phyloP scores from a whole-genome alignment of 2,329 filamentous ascomycete genomes.

The Metarhizium album region DNA sequence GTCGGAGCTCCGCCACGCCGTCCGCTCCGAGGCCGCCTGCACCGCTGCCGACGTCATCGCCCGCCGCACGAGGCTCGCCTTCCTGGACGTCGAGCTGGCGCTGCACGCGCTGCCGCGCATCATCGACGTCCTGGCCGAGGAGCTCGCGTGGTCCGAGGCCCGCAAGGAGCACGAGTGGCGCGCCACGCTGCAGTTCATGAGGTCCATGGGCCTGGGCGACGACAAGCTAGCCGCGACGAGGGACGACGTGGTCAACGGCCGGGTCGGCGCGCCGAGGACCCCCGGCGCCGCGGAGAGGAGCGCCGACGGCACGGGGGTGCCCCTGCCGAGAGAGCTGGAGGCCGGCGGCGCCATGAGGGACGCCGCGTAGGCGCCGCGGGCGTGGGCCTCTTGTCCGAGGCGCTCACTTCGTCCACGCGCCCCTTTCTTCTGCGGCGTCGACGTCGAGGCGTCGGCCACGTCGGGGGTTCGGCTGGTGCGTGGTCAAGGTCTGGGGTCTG shows the following conservation, averaged over 20 bases:
- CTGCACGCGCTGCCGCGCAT: slow-evolving; percentile 57
- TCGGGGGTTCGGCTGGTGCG: too few species aligned
- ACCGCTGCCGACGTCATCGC: slow-evolving; percentile 62
- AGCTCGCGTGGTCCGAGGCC: slow-evolving; percentile 51
- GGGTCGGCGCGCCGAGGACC: background rate
- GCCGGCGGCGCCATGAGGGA: background rate
- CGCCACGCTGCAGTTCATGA: slow-evolving; percentile 37
- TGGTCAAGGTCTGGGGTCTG: too few species aligned
- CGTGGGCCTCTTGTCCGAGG: too few species aligned
- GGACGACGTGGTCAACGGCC: slow-evolving; percentile 10
- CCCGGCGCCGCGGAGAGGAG: background rate
- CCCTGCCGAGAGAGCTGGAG: background rate
- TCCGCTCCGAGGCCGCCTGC: slow-evolving; percentile 62
- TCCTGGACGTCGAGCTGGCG: slow-evolving; percentile 62
- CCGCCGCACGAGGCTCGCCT: slow-evolving; percentile 61
- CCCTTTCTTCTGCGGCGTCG: too few species aligned
- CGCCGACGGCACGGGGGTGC: background rate
- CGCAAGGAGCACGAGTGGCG: slow-evolving; percentile 46
- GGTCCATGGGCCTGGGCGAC: slow-evolving; percentile 32
- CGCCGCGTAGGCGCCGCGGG: slow-evolving; percentile 2
- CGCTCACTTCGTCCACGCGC: too few species aligned
- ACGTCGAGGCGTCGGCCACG: too few species aligned
- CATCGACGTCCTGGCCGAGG: slow-evolving; percentile 62
- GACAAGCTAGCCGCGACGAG: slow-evolving; percentile 13
- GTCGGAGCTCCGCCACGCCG: slow-evolving; percentile 61